phyloP scores from a whole-genome alignment of 108 stramenopile genomes.

The Skeletonema grethae region DNA sequence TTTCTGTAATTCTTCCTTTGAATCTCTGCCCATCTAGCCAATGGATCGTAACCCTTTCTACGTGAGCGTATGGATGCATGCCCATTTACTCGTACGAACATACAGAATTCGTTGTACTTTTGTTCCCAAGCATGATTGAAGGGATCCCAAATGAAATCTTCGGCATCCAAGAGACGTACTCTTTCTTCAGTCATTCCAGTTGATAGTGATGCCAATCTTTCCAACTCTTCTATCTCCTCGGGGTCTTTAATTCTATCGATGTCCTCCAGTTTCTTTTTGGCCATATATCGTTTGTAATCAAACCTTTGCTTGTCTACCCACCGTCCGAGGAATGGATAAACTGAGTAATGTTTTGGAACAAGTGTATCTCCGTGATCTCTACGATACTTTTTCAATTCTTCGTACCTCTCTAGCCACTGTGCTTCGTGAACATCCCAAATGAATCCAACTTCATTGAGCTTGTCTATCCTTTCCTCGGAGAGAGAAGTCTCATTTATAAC shows the following conservation, averaged over 20 bases:
- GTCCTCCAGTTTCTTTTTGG: slow-evolving; percentile 27
- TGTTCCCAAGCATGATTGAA: slow-evolving; percentile 34
- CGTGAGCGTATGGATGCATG: slow-evolving; percentile 25
- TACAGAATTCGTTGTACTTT: slow-evolving; percentile 38
- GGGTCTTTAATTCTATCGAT: slow-evolving; percentile 7
- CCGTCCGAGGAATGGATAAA: slow-evolving; percentile 46
- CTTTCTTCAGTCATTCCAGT: slow-evolving; percentile 51
- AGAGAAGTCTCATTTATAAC: slow-evolving; percentile 12
- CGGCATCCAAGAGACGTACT: slow-evolving; percentile 37
- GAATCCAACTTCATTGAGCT: slow-evolving; percentile 41
- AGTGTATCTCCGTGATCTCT: slow-evolving; percentile 53
- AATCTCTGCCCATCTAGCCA: slow-evolving; percentile 74
- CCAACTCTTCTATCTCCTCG: slow-evolving; percentile 11
- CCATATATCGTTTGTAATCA: slow-evolving; percentile 38
- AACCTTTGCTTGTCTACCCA: slow-evolving; percentile 66
- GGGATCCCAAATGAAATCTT: slow-evolving; percentile 48
- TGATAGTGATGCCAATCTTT: slow-evolving; percentile 11
- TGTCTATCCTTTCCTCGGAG: slow-evolving; percentile 40
- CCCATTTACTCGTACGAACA: slow-evolving; percentile 35
- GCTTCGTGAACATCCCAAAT: slow-evolving; percentile 54
- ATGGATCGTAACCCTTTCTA: slow-evolving; percentile 29
- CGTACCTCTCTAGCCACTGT: slow-evolving; percentile 37
- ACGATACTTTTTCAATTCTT: slow-evolving; percentile 46
- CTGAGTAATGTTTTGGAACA: slow-evolving; percentile 48
- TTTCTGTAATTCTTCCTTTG: slow-evolving; percentile 66